Evolutionary conservation across 148 eudicot species (phyloP), one percentile per base, ranked within the genome.

Genomic region (Salicornia ramosissima): DNA sequence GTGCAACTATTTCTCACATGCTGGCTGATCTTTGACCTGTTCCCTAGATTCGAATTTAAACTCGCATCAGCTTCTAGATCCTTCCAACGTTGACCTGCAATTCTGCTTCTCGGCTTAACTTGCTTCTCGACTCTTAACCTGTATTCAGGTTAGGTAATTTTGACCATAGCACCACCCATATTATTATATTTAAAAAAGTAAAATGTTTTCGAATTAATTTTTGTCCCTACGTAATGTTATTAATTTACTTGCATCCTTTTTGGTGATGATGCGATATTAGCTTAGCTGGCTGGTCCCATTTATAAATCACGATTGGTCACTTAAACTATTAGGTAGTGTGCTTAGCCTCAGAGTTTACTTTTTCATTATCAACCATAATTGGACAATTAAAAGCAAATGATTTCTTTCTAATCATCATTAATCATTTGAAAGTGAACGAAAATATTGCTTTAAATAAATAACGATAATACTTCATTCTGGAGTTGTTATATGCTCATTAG

Each of bases 221-320:
- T 36, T 36, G 40, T 36, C 40, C 40, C 19, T 69, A 59, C 21
- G 54, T 69, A n/a, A 54, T 53, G 43, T 69, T 62, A 39, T 63
- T 36, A 26, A 34, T 54, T 69, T 33, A 4, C 8, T 24, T 10
- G 59, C 28, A 54, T 70, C 43, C 43, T 58, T 63, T 53, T 49
- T 22, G 24, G 40, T 64, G 59, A 54, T 26, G 57, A 65, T 31
- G 57, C 46, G 65, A 69, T 53, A 50, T 63, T 69, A 69, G 73
- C 69, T 70, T 63, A 70, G 64, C 10, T 55, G 69, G 51, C 50
- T 64, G 45, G 50, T 76, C 75, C 52, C 71, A 65, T 76, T n/a
- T 75, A 71, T 67, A 43, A 59, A 9, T 45, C 16, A 42, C 28
- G 30, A 24, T 1, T 36, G 8, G 8, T 36, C 8, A 36, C 61